Evolutionary conservation across 78 protist species (phyloP), one percentile per base, ranked within the genome.

Genomic region (slime mould (Dictyostelium discoideum)): DNA sequence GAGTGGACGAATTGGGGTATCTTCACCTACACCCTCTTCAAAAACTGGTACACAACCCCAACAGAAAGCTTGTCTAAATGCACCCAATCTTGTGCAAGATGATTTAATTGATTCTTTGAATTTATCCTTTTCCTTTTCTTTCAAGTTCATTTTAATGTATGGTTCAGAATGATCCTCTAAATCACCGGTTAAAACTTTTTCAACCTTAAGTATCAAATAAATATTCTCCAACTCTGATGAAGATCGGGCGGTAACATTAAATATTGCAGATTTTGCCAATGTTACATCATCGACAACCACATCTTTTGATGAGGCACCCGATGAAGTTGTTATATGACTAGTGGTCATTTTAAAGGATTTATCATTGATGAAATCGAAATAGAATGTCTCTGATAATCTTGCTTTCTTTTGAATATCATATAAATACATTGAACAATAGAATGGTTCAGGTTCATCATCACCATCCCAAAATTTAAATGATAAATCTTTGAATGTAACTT

Each of bases 21-120:
- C 79, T 3, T 82, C 95, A 5, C 88, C 95, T 14, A 90, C 88
- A 72, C 88, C 95, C 18, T 78, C 79, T 29, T 85, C 95, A 73
- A 90, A 90, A 6, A 90, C 32, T 44, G 95, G 95, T 3, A 90
- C 63, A 73, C 95, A 90, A 13, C 95, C 95, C 95, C 95, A 90
- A 72, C 84, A 77, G 84, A 90, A 90, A n/a, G 88, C 74, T n/a
- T 90, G 95, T 48, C 95, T 63, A 39, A 81, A 90, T 6, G 32
- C n/a, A 18, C 95, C 95, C 1, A 90, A 32, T 82, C 95, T 80
- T 72, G 83, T 22, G 39, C 85, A 63, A 48, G 42, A 50, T 20
- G 95, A 80, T 32, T 40, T 65, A 46, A 83, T 90, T 44, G 29
- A 50, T 14, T 90, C 95, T 37, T 82, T 90, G 46, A 90, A 65